Evolutionary conservation across 768 basidiomycete species (phyloP), one percentile per base, ranked within the genome.

Genomic region (Hebeloma cylindrosporum): DNA sequence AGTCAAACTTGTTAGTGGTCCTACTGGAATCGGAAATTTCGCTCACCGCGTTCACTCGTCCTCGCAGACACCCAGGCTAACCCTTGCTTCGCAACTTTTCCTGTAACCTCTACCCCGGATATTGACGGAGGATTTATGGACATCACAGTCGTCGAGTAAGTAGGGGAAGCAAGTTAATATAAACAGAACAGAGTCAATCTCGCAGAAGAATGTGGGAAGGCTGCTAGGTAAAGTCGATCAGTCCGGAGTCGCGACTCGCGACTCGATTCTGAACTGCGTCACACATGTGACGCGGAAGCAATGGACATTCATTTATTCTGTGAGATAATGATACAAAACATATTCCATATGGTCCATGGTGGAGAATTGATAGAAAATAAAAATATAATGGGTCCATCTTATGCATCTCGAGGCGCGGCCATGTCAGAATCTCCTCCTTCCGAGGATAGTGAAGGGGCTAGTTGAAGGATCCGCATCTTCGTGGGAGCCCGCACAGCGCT

Each of bases 391-490:
- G 26, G 32, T 20, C 5, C 22, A 16, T 43, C 48, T 57, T 56
- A 69, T 13, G 59, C 42, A 27, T 59, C 64, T 35, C 58, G 56
- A 21, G 60, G 50, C 14, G 61, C 58, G 28, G 61, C 58, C 56
- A 61, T 60, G 47, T 79, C 80, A 33, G 72, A 71, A 50, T 80
- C 79, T 10, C 71, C 73, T 31, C 62, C 75, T 47, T 82, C 80
- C 13, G 75, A 74, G 13, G 70, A 65, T 9, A 78, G 75, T 7
- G n/a, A n/a, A n/a, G n/a, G n/a, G n/a, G 72, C 73, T 32, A 71
- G 58, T 35, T 80, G 68, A n/a, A 77, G 75, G 47, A 76, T 82
- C 47, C 83, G 71, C 82, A 85, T 82, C 60, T 83, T 84, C 20
- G 83, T 79, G 22, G 79, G 80, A 13, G 77, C 74, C 33, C 75